phyloP scores from a whole-genome alignment of 768 basidiomycete genomes.

The Amyloporia xantha region DNA sequence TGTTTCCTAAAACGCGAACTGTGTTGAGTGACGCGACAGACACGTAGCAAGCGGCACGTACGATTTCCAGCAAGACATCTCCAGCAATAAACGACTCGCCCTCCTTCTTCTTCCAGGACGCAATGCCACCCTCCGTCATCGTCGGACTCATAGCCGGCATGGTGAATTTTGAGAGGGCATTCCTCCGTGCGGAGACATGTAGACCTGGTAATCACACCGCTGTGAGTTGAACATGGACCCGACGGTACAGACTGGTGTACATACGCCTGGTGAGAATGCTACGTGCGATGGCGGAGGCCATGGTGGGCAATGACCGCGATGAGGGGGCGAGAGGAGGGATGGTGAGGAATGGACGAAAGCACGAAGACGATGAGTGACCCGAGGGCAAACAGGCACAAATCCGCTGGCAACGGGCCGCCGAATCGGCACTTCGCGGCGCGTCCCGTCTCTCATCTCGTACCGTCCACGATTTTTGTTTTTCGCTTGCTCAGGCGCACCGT shows the following conservation, averaged over 20 bases:
- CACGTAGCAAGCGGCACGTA: conserved; percentile 32
- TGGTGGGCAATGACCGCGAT: conserved; percentile 26
- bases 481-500: neutral
- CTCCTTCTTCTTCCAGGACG: conserved; percentile 95
- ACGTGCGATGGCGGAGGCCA: conserved; percentile 63
- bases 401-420: conserved; percentile 8
- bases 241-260: conserved; percentile 17
- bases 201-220: conserved; percentile 46
- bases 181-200: conserved; percentile 71
- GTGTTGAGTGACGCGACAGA: conserved; percentile 5
- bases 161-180: conserved; percentile 79
- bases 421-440: conserved; percentile 15
- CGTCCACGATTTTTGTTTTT: conserved; percentile 1
- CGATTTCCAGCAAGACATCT: conserved; percentile 95
- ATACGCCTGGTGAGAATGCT: conserved; percentile 55
- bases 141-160: conserved; percentile 99
- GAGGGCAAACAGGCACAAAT: conserved; percentile 21
- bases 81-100: conserved; percentile 86
- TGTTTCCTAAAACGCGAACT: conserved; percentile 76
- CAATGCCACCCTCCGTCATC: conserved; percentile 99
- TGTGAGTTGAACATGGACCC: neutral
- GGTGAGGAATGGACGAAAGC: conserved; percentile 20
- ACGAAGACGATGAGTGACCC: conserved; percentile 20
- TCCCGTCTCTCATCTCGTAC: neutral
- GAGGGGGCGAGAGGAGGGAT: conserved; percentile 22